phyloP scores from a whole-genome alignment of 2,329 filamentous ascomycete genomes.

The Apiospora rasikravindrae region DNA sequence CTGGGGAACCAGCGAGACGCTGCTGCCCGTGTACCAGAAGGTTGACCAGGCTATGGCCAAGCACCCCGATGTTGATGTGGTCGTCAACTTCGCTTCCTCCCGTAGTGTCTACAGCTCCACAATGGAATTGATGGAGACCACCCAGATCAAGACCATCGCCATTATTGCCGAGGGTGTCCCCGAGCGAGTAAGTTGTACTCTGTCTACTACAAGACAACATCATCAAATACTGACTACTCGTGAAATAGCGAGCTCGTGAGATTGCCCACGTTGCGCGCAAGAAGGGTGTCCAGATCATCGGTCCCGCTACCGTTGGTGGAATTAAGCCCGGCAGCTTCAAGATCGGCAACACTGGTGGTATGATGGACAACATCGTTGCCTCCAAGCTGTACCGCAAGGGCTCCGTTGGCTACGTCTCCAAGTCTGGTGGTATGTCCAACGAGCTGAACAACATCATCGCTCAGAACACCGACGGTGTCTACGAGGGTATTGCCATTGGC shows the following conservation, averaged over 20 bases:
- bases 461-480: constrained; percentile 95
- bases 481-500: constrained; percentile 98
- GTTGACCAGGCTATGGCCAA: constrained; percentile 92
- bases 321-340: constrained; percentile 99
- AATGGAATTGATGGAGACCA: constrained; percentile 96
- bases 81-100: constrained; percentile 99
- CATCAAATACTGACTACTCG: constrained; percentile 33
- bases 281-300: constrained; percentile 99
- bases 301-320: constrained; percentile 96
- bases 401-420: constrained; percentile 98
- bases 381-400: constrained; percentile 99
- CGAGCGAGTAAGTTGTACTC: constrained; percentile 78
- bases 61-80: constrained; percentile 95
- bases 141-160: constrained; percentile 97
- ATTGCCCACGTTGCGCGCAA: constrained; percentile 95
- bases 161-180: constrained; percentile 99
- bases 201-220: not conserved
- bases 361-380: constrained; percentile 99
- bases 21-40: constrained; percentile 97
- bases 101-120: constrained; percentile 98
- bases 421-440: constrained; percentile 99
- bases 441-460: constrained; percentile 99
- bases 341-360: constrained; percentile 99
- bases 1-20: constrained; percentile 99
- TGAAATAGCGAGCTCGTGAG: constrained; percentile 84